Percentiles rank a stretch among this genome's conserved stretches.
Evolutionary conservation across 2,329 filamentous ascomycete genomes (phyloP).

Genomic region (Periconia macrospinosa): DNA sequence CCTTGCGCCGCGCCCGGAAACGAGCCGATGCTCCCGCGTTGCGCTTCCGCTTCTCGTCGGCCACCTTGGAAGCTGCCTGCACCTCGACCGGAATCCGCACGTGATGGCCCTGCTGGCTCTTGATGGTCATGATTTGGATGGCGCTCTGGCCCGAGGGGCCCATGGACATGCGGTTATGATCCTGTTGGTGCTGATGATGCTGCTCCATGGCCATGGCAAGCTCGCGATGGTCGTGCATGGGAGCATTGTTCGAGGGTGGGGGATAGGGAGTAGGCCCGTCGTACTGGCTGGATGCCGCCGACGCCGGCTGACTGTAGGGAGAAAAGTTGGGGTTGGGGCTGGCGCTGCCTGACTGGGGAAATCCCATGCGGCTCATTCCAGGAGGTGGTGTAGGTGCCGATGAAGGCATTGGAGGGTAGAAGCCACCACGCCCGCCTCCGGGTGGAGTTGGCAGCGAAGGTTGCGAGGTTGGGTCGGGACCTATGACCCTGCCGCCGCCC

Average conservation of each 20-base stretch:
- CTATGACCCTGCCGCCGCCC: constrained; percentile 43
- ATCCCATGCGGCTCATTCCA: constrained; percentile 36
- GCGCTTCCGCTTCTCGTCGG: constrained; percentile 81
- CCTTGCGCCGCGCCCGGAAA: constrained; percentile 80
- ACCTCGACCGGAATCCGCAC: constrained; percentile 73
- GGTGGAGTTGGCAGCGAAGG: constrained; percentile 53
- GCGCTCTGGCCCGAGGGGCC: constrained; percentile 50
- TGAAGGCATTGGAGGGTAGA: constrained; percentile 34
- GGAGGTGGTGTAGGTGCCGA: constrained; percentile 38
- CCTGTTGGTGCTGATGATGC: constrained; percentile 1
- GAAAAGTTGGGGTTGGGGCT: constrained; percentile 52
- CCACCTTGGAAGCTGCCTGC: constrained; percentile 77
- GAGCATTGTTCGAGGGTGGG: constrained; percentile 11
- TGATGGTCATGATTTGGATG: constrained; percentile 58
- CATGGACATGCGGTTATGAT: constrained; percentile 46
- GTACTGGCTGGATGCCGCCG: constrained; percentile 36
- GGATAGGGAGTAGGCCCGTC: constrained; percentile 38
- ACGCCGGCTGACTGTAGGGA: constrained; percentile 37
- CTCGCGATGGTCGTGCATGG: constrained; percentile 33
- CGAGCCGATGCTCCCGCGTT: constrained; percentile 85
- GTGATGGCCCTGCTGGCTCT: constrained; percentile 52
- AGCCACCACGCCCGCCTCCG: constrained; percentile 34
- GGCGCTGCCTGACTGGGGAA: constrained; percentile 46
- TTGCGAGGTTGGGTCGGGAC: constrained; percentile 48
- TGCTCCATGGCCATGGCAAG: constrained; percentile 29